Conservation (phyloP, 306 rosid genomes). For the Rosa lucieae region DNA sequence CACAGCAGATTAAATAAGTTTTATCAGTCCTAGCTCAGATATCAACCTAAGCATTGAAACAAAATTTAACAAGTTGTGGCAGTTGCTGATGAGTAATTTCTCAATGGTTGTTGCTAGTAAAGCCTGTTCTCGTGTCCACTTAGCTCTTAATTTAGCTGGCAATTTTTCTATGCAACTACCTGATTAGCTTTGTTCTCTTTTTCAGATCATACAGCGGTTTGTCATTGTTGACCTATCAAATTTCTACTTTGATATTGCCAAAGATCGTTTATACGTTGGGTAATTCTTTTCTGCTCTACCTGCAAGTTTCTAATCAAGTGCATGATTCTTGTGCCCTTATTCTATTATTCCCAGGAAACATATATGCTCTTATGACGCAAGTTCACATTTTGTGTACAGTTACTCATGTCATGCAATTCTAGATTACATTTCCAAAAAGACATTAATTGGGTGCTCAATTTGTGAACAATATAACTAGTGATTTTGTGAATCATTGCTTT, state of each 20-base stretch:
- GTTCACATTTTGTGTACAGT: not conserved
- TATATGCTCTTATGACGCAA: not conserved
- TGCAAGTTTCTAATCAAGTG: slow-evolving; percentile 1
- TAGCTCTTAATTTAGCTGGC: slow-evolving; percentile 15
- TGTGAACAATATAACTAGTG: not conserved
- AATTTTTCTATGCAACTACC: slow-evolving; percentile 12
- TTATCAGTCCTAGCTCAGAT: not conserved
- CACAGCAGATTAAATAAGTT: not conserved
- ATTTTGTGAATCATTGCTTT: not conserved
- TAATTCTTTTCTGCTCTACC: slow-evolving; percentile 32
- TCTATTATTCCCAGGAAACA: not conserved
- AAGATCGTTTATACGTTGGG: slow-evolving; percentile 99
- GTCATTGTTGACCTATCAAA: slow-evolving; percentile 92
- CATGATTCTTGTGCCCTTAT: not conserved
- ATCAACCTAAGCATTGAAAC: not conserved
- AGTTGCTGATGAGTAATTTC: slow-evolving; percentile 1
- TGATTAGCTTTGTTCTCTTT: slow-evolving; percentile 24
- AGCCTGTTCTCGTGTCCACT: slow-evolving; percentile 11
- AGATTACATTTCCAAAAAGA: not conserved
- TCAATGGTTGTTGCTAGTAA: slow-evolving; percentile 7
- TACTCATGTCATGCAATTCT: not conserved
- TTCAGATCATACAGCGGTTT: slow-evolving; percentile 91
- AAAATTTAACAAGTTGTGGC: not conserved
- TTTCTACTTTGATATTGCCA: slow-evolving; percentile 92
- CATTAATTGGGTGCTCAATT: not conserved